Base-by-base conservation (phyloP, 2,329 filamentous ascomycete species). In the Hymenotorrendiella dingleyae region DNA sequence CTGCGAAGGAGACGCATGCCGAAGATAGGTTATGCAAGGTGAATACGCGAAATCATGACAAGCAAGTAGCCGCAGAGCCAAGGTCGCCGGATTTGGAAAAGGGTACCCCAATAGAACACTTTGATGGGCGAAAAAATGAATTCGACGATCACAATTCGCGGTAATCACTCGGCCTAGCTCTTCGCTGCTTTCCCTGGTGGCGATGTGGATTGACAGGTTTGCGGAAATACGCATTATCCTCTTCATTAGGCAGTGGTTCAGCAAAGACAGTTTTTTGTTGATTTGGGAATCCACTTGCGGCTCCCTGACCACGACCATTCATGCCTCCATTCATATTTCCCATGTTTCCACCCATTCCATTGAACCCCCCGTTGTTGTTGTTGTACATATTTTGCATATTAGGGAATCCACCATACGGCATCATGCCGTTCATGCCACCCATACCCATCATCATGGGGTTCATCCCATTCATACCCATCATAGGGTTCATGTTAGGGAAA, bases 181-280 rank as follows among this genome's bases (percentile, higher is more conserved):
- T 75, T 52, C 84, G 79, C 56, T 88, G 82, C 56, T 85, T 78
- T 59, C 89, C 87, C 64, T 90, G 84, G 61, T 93, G 86, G 38
- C 93, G 80, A 61, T 95, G 86, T 2, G 90, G 91, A 61, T 98
- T 98, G 49, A 97, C 86, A 0, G 93, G 93, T 64, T 95, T 91
- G 45, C 93, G 79, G 63, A 97, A 94, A 67, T 98, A 98, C 6
- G 93, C 86, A 47, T 89, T 87, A 45, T 94, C 89, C 43, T 94
- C 87, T 50, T 80, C 79, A 45, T 75, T 81, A 2, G 74, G 73
- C 46, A 71, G 67, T 10, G 72, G 70, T 14, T 71, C 70, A 24
- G 68, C 68, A 54, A 76, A 62, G 22, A 61, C 38, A 0, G 58
- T 61, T 50, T 62, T 63, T 55, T 80, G 76, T 55, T 81, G 77